These are phyloP conservation scores for Puccinia brachypodii DNA, from an alignment of 1,284 basidiomycete species.

Conservation along the genomic window DNA sequence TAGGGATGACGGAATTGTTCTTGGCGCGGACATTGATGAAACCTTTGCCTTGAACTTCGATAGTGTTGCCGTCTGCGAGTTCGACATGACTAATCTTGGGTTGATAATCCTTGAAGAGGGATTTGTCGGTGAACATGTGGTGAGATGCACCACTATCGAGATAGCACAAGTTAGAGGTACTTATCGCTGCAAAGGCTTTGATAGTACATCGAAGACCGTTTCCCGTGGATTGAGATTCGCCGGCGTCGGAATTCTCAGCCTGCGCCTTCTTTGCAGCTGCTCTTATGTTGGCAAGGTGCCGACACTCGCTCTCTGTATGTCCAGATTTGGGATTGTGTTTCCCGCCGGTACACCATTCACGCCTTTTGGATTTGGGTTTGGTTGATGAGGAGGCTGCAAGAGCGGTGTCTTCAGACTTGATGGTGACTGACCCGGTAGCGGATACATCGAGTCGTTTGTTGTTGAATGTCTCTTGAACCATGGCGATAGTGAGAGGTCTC, in stretches of 20 bases:
- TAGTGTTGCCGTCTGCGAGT: neutral
- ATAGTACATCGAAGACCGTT: neutral
- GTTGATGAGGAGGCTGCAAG: neutral
- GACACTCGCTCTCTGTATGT: neutral
- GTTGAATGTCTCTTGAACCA: neutral
- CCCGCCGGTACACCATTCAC: neutral
- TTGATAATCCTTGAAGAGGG: neutral
- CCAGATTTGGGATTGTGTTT: conserved; percentile 14
- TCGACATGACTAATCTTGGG: neutral
- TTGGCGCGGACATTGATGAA: neutral
- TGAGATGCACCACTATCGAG: neutral
- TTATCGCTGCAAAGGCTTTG: neutral
- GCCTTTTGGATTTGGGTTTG: neutral
- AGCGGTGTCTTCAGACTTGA: neutral
- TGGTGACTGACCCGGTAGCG: neutral
- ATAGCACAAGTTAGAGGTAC: neutral
- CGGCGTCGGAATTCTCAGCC: neutral
- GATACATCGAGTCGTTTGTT: neutral
- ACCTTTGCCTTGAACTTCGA: conserved; percentile 7
- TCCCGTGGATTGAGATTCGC: neutral
- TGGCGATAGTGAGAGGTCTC: neutral
- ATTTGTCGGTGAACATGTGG: neutral
- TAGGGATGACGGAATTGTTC: neutral
- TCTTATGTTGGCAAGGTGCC: neutral
- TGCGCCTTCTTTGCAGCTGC: neutral